These are phyloP conservation scores for Ceratobasidium sp. DNA, from an alignment of 1,284 basidiomycete genomes.

Conservation along the genomic window DNA sequence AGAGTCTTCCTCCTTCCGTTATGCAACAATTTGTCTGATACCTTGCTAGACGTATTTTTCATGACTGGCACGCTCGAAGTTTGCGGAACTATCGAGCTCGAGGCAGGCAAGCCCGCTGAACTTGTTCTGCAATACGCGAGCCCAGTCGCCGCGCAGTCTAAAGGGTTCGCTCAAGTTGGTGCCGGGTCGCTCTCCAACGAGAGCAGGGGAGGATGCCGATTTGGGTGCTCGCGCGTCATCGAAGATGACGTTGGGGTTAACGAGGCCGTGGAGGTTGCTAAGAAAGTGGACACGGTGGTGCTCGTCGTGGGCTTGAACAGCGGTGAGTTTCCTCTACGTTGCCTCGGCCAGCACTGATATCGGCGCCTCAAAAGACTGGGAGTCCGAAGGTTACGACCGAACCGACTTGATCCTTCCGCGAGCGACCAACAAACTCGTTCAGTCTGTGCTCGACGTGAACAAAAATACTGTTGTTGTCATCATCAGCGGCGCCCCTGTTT, in stretches of 20 bases:
- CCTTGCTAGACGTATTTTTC: constrained; percentile 49
- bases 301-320: constrained; percentile 68
- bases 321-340: constrained; percentile 48
- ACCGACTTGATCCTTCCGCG: constrained; percentile 65
- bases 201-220: constrained; percentile 58
- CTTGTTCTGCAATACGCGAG: constrained; percentile 54
- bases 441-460: constrained; percentile 48
- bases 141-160: constrained; percentile 49
- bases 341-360: background rate
- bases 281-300: constrained; percentile 63
- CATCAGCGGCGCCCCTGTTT: constrained; percentile 56
- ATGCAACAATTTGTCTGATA: background rate
- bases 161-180: constrained; percentile 48
- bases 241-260: constrained; percentile 64
- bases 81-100: constrained; percentile 43
- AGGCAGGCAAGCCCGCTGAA: constrained; percentile 55
- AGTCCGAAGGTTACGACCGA: constrained; percentile 72
- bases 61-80: constrained; percentile 47
- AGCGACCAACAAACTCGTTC: constrained; percentile 49
- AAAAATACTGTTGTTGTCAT: constrained; percentile 59
- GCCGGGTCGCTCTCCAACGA: constrained; percentile 39
- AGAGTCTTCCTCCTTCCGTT: constrained; percentile 30
- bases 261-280: constrained; percentile 66
- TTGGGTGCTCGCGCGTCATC: constrained; percentile 57
- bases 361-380: constrained; percentile 59